Base-by-base conservation (phyloP, 1,139 yeast genomes). In the Suhomyces bokatorum region DNA sequence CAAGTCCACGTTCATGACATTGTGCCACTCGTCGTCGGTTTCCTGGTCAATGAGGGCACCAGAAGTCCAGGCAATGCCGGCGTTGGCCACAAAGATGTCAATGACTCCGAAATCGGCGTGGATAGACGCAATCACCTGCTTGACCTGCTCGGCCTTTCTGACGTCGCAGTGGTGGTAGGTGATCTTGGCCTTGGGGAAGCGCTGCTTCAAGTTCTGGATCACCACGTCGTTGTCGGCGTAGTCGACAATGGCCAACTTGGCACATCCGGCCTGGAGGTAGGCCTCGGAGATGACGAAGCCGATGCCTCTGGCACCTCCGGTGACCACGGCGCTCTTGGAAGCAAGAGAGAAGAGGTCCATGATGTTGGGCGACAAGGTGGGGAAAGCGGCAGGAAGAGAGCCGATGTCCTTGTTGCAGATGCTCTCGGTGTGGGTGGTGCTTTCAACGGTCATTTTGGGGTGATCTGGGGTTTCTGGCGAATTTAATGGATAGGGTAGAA, bases 21-120 rank as follows among this genome's bases (percentile, higher is more conserved):
- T 68, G 52, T 64, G 70, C 77, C 78, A 74, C 52, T 67, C 71
- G 40, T 64, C 68, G 44, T 81, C 78, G 45, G 62, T 60, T 24
- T 67, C 71, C 32, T 63, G 68, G 46, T 70, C 73, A 45, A 70
- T 66, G 51, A 71, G 50, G 35, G 57, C 59, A 17, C 73, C 72
- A 3, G 69, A 58, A 30, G 75, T 69, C 69, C 77, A 73, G 32
- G 77, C 77, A 39, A 75, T 65, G 24, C 81, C 82, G 12, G 82
- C 81, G 54, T 77, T 78, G 47, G 80, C 78, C 39, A 77, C 77
- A 44, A 77, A 75, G 26, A 77, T 74, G 55, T 78, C 83, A 43
- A 78, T 68, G 22, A 63, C 64, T 14, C 67, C 64, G 48, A 74
- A 74, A n/a, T 63, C 67, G 28, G 54, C 56, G 46, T 60, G 65